These are phyloP conservation scores for Sanghuangporus weigelae DNA, from an alignment of 1,284 basidiomycete genomes.

Conservation along the genomic window DNA sequence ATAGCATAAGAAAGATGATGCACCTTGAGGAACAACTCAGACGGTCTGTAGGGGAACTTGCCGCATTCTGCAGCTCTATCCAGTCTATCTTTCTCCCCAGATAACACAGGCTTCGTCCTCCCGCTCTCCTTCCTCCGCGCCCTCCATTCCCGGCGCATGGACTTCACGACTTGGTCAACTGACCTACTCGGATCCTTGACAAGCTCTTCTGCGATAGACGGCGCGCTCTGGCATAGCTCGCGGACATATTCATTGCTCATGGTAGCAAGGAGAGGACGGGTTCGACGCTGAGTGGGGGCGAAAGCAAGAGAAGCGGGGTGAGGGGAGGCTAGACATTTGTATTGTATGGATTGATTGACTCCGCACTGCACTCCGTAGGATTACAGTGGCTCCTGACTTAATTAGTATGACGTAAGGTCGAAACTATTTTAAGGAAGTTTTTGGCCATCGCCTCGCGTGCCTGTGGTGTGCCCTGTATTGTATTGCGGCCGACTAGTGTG, in stretches of 20 bases:
- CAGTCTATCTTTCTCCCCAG: slow-evolving; percentile 18
- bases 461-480: not conserved
- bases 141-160: slow-evolving; percentile 1
- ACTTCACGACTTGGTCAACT: slow-evolving; percentile 1
- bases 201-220: slow-evolving; percentile 12
- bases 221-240: slow-evolving; percentile 2
- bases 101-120: not conserved
- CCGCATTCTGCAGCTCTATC: slow-evolving; percentile 35
- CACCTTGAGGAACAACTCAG: slow-evolving; percentile 39
- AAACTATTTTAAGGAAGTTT: not conserved
- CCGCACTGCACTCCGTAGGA: not conserved
- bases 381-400: not conserved
- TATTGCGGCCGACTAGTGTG: too few relatives aligned
- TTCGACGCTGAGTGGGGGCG: not conserved
- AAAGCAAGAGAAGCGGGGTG: not conserved
- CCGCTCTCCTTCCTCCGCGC: not conserved
- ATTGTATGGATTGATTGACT: not conserved
- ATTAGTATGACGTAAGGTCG: not conserved
- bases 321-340: not conserved
- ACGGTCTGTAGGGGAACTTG: slow-evolving; percentile 34
- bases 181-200: slow-evolving; percentile 5
- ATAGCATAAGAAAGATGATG: slow-evolving; percentile 4
- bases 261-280: not conserved
- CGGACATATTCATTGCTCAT: slow-evolving; percentile 10
- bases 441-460: not conserved